Evolutionary conservation across 2,329 filamentous ascomycete genomes (phyloP), one percentile per base, ranked within the genome.

Genomic region (Neocucurbitaria cava): DNA sequence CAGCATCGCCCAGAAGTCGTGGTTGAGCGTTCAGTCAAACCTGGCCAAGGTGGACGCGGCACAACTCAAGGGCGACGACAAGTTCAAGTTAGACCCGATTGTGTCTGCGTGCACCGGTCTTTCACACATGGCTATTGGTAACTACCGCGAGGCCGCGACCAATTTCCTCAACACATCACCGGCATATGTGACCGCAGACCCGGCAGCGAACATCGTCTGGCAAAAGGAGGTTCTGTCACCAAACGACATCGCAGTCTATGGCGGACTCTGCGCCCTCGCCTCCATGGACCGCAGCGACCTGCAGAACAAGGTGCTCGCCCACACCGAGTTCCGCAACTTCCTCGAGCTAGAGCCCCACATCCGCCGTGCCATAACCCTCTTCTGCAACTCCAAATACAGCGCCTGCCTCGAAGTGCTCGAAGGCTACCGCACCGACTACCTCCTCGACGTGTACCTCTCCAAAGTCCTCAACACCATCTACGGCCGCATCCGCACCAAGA

Each of bases 341-440:
- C 84, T 99, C 13, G 95, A 98, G 74, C 83, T 96, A 0, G 95
- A 98, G 76, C 92, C 94, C 3, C 94, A 98, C 69, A 90, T 99
- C 58, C 90, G 95, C 60, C 93, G 93, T 54, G 94, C 95, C 11
- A 90, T 99, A 65, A 86, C 86, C 7, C 88, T 91, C 72, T 99
- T 97, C 78, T 91, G 94, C 65, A 92, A 90, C 64, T 92, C 91
- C 56, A 91, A 96, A 66, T 99, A 97, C 76, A 89, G 90, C 9
- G 85, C 85, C 39, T 98, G 94, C 74, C 81, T 99, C 40, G 84
- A 87, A 42, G 91, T 94, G 31, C 83, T 99, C 0, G 90, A 95
- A 68, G 84, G 87, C 5, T 94, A 95, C 75, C 87, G 87, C 45
- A 79, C 87, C 31, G 95, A 99, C 75, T 98, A 95, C 73, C 82